Percentiles rank a stretch among this genome's conserved stretches.
These are phyloP conservation scores for Ceratocystis ficicola DNA, from an alignment of 2,329 filamentous ascomycete species.

Conservation along the genomic window DNA sequence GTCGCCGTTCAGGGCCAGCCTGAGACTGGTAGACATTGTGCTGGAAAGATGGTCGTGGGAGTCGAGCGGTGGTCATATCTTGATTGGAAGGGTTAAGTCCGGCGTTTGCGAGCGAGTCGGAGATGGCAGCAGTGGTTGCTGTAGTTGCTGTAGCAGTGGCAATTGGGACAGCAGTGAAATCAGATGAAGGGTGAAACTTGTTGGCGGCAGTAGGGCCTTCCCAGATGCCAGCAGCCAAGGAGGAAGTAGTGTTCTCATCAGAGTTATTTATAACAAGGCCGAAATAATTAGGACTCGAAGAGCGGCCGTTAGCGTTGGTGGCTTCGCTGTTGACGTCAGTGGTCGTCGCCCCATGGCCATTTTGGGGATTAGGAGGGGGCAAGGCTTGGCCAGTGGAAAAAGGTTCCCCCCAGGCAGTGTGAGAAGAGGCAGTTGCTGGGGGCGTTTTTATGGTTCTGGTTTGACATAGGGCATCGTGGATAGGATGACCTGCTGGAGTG, in stretches of 20 bases:
- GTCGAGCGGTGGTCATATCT: constrained; percentile 12
- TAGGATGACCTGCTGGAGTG: constrained; percentile 12
- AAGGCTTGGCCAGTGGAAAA: constrained; percentile 9
- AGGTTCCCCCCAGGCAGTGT: constrained; percentile 26
- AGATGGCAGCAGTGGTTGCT: not conserved
- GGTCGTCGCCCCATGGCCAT: not conserved
- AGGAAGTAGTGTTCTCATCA: constrained; percentile 43
- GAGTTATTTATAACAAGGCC: constrained; percentile 55
- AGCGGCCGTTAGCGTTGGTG: not conserved
- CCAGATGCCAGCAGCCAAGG: not conserved
- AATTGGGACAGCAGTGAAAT: not conserved
- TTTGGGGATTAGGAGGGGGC: constrained; percentile 9
- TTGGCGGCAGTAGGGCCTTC: not conserved
- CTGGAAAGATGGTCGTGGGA: constrained; percentile 8
- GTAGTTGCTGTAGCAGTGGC: not conserved
- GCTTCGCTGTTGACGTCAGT: not conserved
- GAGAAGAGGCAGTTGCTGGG: constrained; percentile 31
- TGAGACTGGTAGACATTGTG: constrained; percentile 15
- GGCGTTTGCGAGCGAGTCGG: not conserved
- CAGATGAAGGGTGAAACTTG: not conserved
- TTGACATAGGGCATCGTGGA: constrained; percentile 7
- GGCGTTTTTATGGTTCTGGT: constrained; percentile 34
- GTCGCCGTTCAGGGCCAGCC: constrained; percentile 2
- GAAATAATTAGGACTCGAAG: constrained; percentile 74
- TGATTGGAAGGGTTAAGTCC: not conserved